phyloP scores from a whole-genome alignment of 2,329 filamentous ascomycete genomes.

The Colletotrichum plurivorum region DNA sequence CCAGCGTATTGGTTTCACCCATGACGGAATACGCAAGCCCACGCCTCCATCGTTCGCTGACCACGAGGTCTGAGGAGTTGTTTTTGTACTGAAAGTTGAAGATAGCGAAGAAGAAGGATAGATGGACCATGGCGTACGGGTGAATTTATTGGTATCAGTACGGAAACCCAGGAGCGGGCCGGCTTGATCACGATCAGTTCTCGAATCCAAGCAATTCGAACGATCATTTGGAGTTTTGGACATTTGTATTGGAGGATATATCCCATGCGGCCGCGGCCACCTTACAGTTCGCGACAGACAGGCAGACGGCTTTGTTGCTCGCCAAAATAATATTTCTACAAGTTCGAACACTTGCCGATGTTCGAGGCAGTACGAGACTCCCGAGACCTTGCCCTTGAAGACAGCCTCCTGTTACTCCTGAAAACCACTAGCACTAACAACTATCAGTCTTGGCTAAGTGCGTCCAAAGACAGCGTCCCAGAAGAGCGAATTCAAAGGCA shows the following conservation, averaged over 20 bases:
- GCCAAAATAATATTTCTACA: constrained; percentile 16
- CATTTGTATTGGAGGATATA: constrained; percentile 33
- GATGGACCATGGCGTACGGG: not conserved
- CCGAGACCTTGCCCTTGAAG: too few species aligned
- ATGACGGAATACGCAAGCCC: constrained; percentile 49
- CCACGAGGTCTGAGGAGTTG: constrained; percentile 60
- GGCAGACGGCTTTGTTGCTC: not conserved
- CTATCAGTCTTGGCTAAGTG: too few species aligned
- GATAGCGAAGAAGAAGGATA: not conserved
- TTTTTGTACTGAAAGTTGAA: constrained; percentile 45
- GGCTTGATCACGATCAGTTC: not conserved
- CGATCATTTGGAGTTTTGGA: constrained; percentile 8
- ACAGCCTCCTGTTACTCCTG: too few species aligned
- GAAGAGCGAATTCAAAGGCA: not conserved
- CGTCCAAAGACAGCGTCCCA: not conserved
- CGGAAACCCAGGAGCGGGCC: not conserved
- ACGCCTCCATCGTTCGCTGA: constrained; percentile 52
- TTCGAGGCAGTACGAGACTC: too few species aligned
- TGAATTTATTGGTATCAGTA: not conserved
- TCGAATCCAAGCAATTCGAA: not conserved
- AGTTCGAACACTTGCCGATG: too few species aligned
- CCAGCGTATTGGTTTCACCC: constrained; percentile 52
- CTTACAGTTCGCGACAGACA: not conserved
- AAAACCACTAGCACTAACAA: too few species aligned
- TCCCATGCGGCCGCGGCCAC: constrained; percentile 15